Conservation (phyloP, 305 asterid genomes). For the Rubia peregrina region DNA sequence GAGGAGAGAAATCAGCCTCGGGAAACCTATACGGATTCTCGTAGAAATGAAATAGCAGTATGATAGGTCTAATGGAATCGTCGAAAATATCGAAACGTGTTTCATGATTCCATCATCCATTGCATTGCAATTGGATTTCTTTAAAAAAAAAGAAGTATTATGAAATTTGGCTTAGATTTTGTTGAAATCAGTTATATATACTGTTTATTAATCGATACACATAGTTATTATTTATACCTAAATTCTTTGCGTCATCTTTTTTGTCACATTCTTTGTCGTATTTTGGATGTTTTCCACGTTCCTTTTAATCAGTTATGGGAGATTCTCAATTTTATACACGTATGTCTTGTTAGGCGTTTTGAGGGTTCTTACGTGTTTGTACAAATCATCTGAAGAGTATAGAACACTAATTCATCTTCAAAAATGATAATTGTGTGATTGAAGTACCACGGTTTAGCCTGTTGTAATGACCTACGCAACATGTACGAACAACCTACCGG, state of each 20-base stretch:
- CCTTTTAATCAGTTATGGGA: not conserved
- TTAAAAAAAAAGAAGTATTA: too few relatives aligned
- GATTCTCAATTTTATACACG: not conserved
- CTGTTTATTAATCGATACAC: not conserved
- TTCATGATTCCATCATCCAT: not conserved
- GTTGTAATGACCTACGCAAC: too few relatives aligned
- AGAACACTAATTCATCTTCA: not conserved
- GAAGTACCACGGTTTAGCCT: too few relatives aligned
- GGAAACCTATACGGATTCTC: slow-evolving; percentile 33
- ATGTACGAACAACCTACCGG: too few relatives aligned
- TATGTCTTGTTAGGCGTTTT: not conserved
- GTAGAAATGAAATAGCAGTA: slow-evolving; percentile 39
- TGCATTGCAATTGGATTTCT: not conserved
- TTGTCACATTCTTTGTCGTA: not conserved
- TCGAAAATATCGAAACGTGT: not conserved
- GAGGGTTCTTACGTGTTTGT: not conserved
- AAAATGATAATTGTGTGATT: not conserved
- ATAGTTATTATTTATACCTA: not conserved
- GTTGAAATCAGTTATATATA: not conserved
- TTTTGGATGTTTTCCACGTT: not conserved
- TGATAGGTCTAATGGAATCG: not conserved
- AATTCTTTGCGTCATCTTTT: not conserved
- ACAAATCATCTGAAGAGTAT: not conserved
- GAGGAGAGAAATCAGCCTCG: slow-evolving; percentile 43
- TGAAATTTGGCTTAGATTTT: not conserved